Percentiles rank a stretch among this genome's conserved stretches.
Evolutionary conservation across 2,329 filamentous ascomycete species (phyloP).

Genomic region (Scorias spongiosa): DNA sequence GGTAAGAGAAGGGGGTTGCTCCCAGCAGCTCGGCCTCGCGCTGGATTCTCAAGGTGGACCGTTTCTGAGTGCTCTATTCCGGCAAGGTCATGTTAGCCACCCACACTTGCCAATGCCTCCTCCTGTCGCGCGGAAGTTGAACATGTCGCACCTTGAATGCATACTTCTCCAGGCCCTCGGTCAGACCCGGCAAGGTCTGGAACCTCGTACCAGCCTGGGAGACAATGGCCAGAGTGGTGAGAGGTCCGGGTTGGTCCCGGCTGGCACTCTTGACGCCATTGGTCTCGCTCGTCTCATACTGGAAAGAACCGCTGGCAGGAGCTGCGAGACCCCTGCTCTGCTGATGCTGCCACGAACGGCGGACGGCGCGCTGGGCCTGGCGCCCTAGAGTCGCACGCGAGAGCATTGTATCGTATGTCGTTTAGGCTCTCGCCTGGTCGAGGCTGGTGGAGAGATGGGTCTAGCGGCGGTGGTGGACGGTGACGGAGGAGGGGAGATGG

Average conservation of each 20-base stretch:
- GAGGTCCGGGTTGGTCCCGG: slow-evolving; percentile 75
- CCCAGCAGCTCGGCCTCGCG: slow-evolving; percentile 93
- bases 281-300: slow-evolving; percentile 76
- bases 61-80: slow-evolving; percentile 74
- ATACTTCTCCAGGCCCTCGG: slow-evolving; percentile 82
- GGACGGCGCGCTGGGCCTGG: slow-evolving; percentile 47
- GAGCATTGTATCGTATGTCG: slow-evolving; percentile 38
- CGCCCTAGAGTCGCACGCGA: slow-evolving; percentile 50
- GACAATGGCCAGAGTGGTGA: slow-evolving; percentile 80
- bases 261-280: slow-evolving; percentile 84
- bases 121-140: no score
- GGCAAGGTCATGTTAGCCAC: no score
- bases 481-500: neutral
- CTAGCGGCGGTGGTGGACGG: slow-evolving; percentile 1
- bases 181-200: slow-evolving; percentile 75
- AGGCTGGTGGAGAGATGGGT: slow-evolving; percentile 9
- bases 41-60: slow-evolving; percentile 81
- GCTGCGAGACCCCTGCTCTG: slow-evolving; percentile 49
- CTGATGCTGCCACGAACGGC: slow-evolving; percentile 43
- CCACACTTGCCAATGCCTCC: slow-evolving; percentile 6
- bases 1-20: slow-evolving; percentile 71
- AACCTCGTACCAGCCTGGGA: slow-evolving; percentile 90
- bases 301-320: slow-evolving; percentile 58
- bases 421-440: slow-evolving; percentile 10
- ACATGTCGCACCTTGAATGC: slow-evolving; percentile 58